Evolutionary conservation across 73 alveolate species (phyloP).

Genomic region (Paramecium sonneborni): DNA sequence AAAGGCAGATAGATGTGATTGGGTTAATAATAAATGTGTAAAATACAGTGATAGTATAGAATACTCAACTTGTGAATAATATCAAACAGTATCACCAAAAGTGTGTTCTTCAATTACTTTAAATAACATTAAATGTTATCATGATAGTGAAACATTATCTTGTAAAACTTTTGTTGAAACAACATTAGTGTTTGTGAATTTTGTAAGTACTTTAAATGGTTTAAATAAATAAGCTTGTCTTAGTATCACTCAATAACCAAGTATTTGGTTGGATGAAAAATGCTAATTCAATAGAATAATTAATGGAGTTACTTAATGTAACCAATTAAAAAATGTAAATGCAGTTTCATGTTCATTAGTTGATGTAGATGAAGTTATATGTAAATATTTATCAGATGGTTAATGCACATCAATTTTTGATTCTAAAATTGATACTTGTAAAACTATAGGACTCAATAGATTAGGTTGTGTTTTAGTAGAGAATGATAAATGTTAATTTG

Average conservation of each 20-base stretch:
- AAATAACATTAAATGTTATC: not conserved
- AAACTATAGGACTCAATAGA: not conserved
- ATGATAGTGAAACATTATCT: not conserved
- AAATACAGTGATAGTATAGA: not conserved
- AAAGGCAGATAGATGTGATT: conserved; percentile 9
- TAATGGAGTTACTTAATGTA: not conserved
- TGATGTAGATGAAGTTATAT: not conserved
- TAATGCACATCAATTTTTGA: not conserved
- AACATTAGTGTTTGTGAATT: not conserved
- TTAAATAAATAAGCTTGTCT: conserved; percentile 37
- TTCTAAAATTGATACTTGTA: not conserved
- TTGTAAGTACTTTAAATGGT: not conserved
- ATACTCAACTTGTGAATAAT: not conserved
- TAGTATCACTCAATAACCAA: not conserved
- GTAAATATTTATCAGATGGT: not conserved
- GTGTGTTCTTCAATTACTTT: not conserved
- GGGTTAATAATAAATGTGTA: not conserved
- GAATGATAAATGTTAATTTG: not conserved
- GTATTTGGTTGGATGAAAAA: not conserved
- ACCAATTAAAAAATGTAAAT: not conserved
- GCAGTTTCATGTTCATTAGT: not conserved
- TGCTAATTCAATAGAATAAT: not conserved
- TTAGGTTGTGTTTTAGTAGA: not conserved
- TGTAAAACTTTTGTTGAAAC: conserved; percentile 28
- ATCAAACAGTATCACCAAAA: not conserved